phyloP scores from a whole-genome alignment of 2,329 filamentous ascomycete species.

The Podosphaera xanthii region DNA sequence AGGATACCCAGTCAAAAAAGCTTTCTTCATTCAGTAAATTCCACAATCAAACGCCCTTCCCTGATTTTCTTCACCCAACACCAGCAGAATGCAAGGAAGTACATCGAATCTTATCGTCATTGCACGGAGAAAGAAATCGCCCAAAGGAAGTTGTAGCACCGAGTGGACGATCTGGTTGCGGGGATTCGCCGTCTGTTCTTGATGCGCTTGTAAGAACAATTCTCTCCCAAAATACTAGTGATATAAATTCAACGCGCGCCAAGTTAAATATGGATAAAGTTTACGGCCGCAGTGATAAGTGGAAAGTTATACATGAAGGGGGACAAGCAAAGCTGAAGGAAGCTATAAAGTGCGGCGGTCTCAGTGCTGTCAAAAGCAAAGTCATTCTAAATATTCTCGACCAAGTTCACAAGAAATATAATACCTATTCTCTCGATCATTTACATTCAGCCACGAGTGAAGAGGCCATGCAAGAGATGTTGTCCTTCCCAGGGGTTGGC shows the following conservation, averaged over 20 bases:
- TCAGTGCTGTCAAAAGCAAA: conserved; percentile 46
- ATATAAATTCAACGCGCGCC: conserved; percentile 34
- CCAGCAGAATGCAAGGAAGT: conserved; percentile 47
- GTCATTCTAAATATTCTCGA: conserved; percentile 41
- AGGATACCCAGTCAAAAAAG: background rate
- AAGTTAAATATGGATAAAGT: conserved; percentile 39
- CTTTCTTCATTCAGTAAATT: background rate
- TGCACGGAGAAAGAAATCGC: conserved; percentile 40
- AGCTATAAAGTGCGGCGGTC: conserved; percentile 42
- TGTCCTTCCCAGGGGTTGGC: conserved; percentile 28
- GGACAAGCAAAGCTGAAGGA: conserved; percentile 30
- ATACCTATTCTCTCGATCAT: conserved; percentile 33
- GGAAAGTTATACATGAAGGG: conserved; percentile 43
- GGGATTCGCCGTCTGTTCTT: conserved; percentile 30
- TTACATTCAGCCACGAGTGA: conserved; percentile 21
- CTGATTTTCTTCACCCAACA: conserved; percentile 41
- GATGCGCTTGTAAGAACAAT: conserved; percentile 30
- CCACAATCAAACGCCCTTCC: conserved; percentile 30
- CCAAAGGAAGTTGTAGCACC: conserved; percentile 48
- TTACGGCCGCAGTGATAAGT: conserved; percentile 54
- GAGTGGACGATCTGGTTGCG: conserved; percentile 44
- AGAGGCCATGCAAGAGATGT: conserved; percentile 27
- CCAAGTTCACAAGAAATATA: conserved; percentile 30
- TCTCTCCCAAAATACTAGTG: conserved; percentile 28
- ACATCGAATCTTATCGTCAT: conserved; percentile 34